Evolutionary conservation across 2,329 filamentous ascomycete genomes (phyloP).

Genomic region (Coniochaeta sp.): DNA sequence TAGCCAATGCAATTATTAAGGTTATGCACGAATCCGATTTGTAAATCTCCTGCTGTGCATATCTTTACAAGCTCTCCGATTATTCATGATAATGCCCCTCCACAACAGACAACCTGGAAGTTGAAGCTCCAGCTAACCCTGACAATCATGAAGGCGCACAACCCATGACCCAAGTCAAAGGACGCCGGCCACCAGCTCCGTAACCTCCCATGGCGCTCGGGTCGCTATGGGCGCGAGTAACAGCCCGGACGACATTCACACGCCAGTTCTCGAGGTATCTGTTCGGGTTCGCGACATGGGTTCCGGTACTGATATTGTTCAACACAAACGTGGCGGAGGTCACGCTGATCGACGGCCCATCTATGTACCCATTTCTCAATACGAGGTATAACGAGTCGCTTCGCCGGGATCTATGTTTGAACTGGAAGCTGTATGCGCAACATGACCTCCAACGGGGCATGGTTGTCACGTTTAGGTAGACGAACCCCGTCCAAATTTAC

Average conservation of each 20-base stretch:
- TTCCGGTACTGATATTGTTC: slow-evolving; percentile 55
- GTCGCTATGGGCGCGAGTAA: slow-evolving; percentile 26
- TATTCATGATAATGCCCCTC: not conserved
- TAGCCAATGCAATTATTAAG: not conserved
- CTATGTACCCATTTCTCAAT: slow-evolving; percentile 75
- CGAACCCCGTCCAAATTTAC: no score
- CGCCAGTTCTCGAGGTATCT: slow-evolving; percentile 35
- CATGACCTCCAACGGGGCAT: slow-evolving; percentile 60
- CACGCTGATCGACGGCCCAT: slow-evolving; percentile 50
- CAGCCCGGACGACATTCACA: slow-evolving; percentile 15
- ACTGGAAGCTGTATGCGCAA: slow-evolving; percentile 50
- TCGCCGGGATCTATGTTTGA: slow-evolving; percentile 47
- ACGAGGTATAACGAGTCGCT: slow-evolving; percentile 51
- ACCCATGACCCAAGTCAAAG: not conserved
- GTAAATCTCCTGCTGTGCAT: not conserved
- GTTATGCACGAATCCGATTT: not conserved
- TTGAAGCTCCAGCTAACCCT: not conserved
- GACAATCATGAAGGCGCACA: not conserved
- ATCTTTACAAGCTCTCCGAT: not conserved
- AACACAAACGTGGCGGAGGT: slow-evolving; percentile 53
- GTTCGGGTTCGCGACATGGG: slow-evolving; percentile 49
- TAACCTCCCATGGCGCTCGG: slow-evolving; percentile 22
- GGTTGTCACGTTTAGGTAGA: slow-evolving; percentile 66
- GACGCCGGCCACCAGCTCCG: not conserved
- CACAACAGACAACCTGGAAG: not conserved